Conservation (phyloP, 192 early-diverging fungal species). For the Backusella westeae region DNA sequence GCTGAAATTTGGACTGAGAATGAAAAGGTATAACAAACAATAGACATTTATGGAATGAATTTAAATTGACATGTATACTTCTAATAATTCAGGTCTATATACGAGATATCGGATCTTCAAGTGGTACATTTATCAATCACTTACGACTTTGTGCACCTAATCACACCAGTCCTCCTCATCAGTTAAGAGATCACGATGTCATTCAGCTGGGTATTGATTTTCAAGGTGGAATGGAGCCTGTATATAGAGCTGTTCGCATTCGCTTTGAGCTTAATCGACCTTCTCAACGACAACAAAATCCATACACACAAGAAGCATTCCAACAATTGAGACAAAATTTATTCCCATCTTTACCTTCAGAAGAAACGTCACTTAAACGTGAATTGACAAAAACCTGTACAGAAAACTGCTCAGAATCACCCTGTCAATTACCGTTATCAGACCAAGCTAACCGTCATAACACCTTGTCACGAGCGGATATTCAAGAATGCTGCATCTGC, state of each 20-base stretch:
- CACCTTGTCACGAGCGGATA: constrained; percentile 10
- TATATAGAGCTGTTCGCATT: constrained; percentile 92
- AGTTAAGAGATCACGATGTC: constrained; percentile 86
- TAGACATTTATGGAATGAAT: neutral
- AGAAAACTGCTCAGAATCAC: neutral
- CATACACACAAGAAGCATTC: constrained; percentile 7
- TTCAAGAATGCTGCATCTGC: constrained; percentile 82
- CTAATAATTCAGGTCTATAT: constrained; percentile 70
- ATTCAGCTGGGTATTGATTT: constrained; percentile 97
- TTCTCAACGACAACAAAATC: neutral
- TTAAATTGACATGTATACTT: constrained; percentile 1
- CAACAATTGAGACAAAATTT: constrained; percentile 17
- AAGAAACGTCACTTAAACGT: neutral
- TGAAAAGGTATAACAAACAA: constrained; percentile 22
- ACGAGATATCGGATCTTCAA: constrained; percentile 92
- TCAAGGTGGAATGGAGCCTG: constrained; percentile 80
- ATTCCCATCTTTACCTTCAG: neutral
- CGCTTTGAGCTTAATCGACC: constrained; percentile 71
- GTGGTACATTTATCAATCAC: constrained; percentile 97
- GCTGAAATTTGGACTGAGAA: constrained; percentile 91
- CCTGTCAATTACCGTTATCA: constrained; percentile 1
- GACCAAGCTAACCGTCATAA: neutral
- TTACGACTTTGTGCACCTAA: constrained; percentile 83
- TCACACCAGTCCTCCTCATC: constrained; percentile 75
- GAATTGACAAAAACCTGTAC: neutral